Percentiles rank a stretch among this genome's conserved stretches.
These are phyloP conservation scores for Isochrysis galbana DNA, from an alignment of 78 protist species.

Conservation along the genomic window DNA sequence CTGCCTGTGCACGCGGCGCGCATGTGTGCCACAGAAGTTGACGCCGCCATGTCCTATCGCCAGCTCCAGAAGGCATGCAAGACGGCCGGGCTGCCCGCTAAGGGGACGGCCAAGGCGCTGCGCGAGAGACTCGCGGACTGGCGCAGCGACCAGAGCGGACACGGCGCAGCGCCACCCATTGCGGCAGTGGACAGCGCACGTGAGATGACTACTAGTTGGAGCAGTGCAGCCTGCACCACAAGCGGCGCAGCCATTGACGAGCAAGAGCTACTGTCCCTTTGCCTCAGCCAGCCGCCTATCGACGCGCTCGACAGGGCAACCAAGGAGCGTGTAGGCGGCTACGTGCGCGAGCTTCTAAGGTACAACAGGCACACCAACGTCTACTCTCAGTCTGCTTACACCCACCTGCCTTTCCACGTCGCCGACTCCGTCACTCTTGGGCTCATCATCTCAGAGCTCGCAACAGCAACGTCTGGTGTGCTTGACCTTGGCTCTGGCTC, in stretches of 20 bases:
- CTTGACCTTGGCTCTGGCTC: slow-evolving; percentile 22
- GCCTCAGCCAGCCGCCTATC: not conserved
- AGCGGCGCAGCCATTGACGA: not conserved
- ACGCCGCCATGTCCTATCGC: not conserved
- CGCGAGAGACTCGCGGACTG: not conserved
- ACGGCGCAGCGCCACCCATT: not conserved
- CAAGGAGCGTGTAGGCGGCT: not conserved
- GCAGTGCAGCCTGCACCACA: too few relatives aligned
- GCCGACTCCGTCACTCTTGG: not conserved
- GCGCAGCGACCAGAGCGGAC: too few relatives aligned
- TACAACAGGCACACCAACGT: slow-evolving; percentile 27
- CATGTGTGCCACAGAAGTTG: too few relatives aligned
- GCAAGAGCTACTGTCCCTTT: not conserved
- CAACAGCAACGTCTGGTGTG: not conserved
- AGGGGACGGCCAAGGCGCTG: not conserved
- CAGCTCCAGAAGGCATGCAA: not conserved
- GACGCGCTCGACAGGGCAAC: not conserved
- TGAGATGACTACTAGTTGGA: too few relatives aligned
- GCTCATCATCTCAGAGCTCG: not conserved
- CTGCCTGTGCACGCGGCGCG: too few relatives aligned
- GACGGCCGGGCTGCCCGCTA: not conserved
- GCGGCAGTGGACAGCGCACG: too few relatives aligned
- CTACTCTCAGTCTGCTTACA: not conserved
- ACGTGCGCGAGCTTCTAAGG: not conserved
- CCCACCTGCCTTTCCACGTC: slow-evolving; percentile 1